These are phyloP conservation scores for Lyophyllum semitale DNA, from an alignment of 768 basidiomycete species.

Conservation along the genomic window DNA sequence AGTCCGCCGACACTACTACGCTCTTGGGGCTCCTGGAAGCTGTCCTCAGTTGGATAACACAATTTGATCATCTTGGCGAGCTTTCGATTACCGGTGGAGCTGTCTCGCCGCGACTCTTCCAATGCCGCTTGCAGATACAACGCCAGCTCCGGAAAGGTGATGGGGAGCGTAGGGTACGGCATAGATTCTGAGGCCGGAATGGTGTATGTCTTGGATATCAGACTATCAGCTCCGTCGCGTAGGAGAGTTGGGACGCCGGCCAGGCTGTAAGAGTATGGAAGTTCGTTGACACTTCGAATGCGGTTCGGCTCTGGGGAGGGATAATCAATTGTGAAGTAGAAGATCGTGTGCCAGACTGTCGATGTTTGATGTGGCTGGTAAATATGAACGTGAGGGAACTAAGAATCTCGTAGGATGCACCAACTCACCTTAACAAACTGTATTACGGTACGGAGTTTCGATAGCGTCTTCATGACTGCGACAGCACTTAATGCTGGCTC, in stretches of 20 bases:
- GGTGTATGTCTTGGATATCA: conserved; percentile 68
- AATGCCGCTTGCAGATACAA: conserved; percentile 74
- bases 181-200: conserved; percentile 61
- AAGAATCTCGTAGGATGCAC: not conserved
- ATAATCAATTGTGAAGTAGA: conserved; percentile 80
- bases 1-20: conserved; percentile 50
- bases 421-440: conserved; percentile 74
- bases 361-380: conserved; percentile 59
- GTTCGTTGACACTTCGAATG: conserved; percentile 55
- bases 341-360: conserved; percentile 68
- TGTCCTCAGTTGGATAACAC: conserved; percentile 58
- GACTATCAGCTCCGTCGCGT: conserved; percentile 62
- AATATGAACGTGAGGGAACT: not conserved
- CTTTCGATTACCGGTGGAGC: conserved; percentile 60
- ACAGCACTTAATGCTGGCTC: conserved; percentile 73
- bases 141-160: conserved; percentile 75
- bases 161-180: conserved; percentile 72
- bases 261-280: conserved; percentile 75
- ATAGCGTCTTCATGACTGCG: conserved; percentile 52
- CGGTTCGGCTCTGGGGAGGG: conserved; percentile 51
- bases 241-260: conserved; percentile 61
- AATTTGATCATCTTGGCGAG: conserved; percentile 69
- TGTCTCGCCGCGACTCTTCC: conserved; percentile 69
- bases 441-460: conserved; percentile 70
- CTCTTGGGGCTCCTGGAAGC: conserved; percentile 27